These are phyloP conservation scores for Aspergillus ochraceoroseus DNA, from an alignment of 2,329 filamentous ascomycete genomes.

Conservation along the genomic window DNA sequence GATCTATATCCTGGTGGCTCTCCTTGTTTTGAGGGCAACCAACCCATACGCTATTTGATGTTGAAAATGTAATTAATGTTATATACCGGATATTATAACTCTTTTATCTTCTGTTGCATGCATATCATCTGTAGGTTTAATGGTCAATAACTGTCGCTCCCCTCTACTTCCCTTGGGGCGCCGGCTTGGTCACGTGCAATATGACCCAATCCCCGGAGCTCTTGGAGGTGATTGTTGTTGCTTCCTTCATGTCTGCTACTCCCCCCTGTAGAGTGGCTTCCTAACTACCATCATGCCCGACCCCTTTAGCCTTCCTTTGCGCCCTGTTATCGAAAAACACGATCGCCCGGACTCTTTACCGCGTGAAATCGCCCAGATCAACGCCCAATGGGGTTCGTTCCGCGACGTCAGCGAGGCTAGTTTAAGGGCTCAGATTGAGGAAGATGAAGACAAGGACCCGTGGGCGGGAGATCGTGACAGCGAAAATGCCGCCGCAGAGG, in stretches of 20 bases:
- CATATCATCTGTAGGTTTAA: no score
- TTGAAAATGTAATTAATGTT: no score
- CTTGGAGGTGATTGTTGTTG: neutral
- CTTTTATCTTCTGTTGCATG: no score
- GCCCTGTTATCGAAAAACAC: constrained; percentile 48
- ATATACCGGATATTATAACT: no score
- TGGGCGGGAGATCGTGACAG: constrained; percentile 46
- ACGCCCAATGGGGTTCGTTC: constrained; percentile 73
- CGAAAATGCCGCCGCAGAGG: constrained; percentile 25
- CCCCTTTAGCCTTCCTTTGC: constrained; percentile 55
- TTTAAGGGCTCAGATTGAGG: constrained; percentile 63
- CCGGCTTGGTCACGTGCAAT: no score
- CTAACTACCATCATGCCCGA: constrained; percentile 32
- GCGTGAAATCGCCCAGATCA: constrained; percentile 73
- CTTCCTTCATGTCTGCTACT: neutral
- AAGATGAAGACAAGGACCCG: constrained; percentile 46
- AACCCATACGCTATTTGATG: no score
- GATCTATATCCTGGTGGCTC: no score
- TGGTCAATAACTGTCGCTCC: no score
- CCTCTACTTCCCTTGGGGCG: no score
- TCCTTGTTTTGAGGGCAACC: no score
- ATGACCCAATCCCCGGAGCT: no score
- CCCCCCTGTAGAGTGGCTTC: constrained; percentile 3
- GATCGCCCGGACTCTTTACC: constrained; percentile 58
- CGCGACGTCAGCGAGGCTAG: constrained; percentile 70